Conservation (phyloP, 371 early-diverging fungal genomes). For the Dinochytrium kinnereticum region DNA sequence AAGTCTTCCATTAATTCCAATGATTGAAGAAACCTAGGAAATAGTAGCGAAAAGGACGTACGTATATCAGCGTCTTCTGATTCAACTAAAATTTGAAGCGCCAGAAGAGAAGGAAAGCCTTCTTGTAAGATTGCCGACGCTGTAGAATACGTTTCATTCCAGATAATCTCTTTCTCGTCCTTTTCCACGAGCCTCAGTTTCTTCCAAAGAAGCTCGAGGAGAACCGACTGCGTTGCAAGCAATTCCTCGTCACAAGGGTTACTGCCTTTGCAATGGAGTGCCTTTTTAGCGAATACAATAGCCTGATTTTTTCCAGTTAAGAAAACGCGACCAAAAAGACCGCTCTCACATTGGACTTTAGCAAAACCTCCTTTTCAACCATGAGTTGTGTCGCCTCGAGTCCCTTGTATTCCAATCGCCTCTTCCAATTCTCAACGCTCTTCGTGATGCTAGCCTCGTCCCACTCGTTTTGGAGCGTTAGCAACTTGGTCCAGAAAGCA, state of each 20-base stretch:
- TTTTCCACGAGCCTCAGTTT: neutral
- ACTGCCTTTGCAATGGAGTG: neutral
- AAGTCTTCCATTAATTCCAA: too few relatives aligned
- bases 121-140: neutral
- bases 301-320: neutral
- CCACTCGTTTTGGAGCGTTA: constrained; percentile 2
- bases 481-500: neutral
- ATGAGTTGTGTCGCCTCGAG: neutral
- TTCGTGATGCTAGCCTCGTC: neutral
- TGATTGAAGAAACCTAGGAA: too few relatives aligned
- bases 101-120: neutral
- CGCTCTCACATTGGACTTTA: constrained; percentile 23
- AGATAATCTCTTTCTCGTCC: too few relatives aligned
- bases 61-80: constrained; percentile 3
- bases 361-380: constrained; percentile 41
- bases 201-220: neutral
- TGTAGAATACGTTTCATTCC: too few relatives aligned
- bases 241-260: neutral
- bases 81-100: constrained; percentile 10
- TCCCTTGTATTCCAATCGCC: constrained; percentile 6
- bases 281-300: neutral
- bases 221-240: neutral
- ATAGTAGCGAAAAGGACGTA: neutral
- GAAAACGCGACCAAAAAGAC: neutral
- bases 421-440: neutral